phyloP scores from a whole-genome alignment of 805 yeast species.

The Hanseniaspora pseudoguilliermondii region DNA sequence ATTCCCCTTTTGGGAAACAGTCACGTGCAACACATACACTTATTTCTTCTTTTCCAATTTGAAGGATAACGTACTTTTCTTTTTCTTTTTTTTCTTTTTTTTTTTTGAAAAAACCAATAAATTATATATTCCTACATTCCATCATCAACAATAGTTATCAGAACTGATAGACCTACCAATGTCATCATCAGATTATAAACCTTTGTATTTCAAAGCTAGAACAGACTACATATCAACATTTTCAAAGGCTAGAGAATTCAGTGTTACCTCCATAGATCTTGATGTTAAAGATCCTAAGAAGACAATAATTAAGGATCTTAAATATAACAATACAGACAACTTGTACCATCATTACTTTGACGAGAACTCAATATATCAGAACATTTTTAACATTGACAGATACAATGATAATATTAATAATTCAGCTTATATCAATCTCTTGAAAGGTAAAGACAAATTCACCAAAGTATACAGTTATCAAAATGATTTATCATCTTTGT shows the following conservation, averaged over 20 bases:
- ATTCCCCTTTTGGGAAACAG: too few relatives aligned
- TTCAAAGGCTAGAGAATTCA: slow-evolving; percentile 75
- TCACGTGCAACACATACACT: too few relatives aligned
- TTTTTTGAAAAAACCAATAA: too few relatives aligned
- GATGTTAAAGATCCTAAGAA: not conserved
- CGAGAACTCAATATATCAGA: slow-evolving; percentile 50
- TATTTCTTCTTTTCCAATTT: not conserved
- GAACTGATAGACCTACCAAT: not conserved
- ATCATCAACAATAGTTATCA: too few relatives aligned
- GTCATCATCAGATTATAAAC: slow-evolving; percentile 2
- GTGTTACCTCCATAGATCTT: slow-evolving; percentile 47
- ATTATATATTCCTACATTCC: too few relatives aligned
- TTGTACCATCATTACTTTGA: slow-evolving; percentile 73
- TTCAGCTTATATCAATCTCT: slow-evolving; percentile 23
- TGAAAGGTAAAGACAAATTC: slow-evolving; percentile 5
- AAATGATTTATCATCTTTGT: slow-evolving; percentile 38
- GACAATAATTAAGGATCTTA: slow-evolving; percentile 13
- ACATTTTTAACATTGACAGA: slow-evolving; percentile 42
- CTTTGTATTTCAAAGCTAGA: slow-evolving; percentile 30
- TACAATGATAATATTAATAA: slow-evolving; percentile 53
- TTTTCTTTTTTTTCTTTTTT: slow-evolving; percentile 26
- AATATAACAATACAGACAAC: slow-evolving; percentile 38
- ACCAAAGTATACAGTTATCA: slow-evolving; percentile 28
- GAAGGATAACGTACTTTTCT: slow-evolving; percentile 22
- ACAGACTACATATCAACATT: slow-evolving; percentile 50